These are phyloP conservation scores for Nematocida sp. DNA, from an alignment of 371 early-diverging fungal species.

Conservation along the genomic window DNA sequence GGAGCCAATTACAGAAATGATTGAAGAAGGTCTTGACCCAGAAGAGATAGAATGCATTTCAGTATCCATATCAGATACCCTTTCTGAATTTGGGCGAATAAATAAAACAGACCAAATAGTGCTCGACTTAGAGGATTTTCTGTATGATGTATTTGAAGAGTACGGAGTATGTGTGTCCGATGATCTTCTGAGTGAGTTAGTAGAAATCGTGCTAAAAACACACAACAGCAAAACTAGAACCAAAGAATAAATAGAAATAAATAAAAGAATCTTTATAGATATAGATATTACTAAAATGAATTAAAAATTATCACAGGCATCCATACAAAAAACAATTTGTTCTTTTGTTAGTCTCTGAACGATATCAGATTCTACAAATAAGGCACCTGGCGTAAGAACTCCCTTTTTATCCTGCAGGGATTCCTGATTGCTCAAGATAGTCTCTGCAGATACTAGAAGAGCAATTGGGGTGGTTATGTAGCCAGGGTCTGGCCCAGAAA, in stretches of 20 bases:
- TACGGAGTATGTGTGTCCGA: constrained; percentile 38
- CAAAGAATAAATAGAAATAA: not conserved
- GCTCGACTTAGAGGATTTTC: constrained; percentile 41
- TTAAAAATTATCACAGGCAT: not conserved
- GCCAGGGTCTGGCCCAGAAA: constrained; percentile 70
- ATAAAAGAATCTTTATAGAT: not conserved
- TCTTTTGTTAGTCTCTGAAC: constrained; percentile 59
- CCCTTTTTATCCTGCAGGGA: constrained; percentile 58
- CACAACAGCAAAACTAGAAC: constrained; percentile 23
- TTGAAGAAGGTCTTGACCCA: constrained; percentile 38
- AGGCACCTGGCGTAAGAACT: constrained; percentile 68
- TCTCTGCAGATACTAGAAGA: constrained; percentile 51
- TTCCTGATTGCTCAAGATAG: constrained; percentile 57
- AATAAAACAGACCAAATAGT: constrained; percentile 8
- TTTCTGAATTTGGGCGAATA: not conserved
- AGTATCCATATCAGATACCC: constrained; percentile 36
- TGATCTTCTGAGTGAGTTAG: constrained; percentile 16
- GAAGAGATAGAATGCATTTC: constrained; percentile 21
- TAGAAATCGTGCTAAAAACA: not conserved
- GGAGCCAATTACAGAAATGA: constrained; percentile 30
- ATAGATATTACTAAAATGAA: not conserved
- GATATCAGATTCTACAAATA: constrained; percentile 64
- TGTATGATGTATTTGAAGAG: constrained; percentile 34
- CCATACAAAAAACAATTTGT: constrained; percentile 62
- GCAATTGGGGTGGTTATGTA: constrained; percentile 68